Evolutionary conservation across 129 eudicot species (phyloP), one percentile per base, ranked within the genome.

Genomic region (Lactuca saligna): DNA sequence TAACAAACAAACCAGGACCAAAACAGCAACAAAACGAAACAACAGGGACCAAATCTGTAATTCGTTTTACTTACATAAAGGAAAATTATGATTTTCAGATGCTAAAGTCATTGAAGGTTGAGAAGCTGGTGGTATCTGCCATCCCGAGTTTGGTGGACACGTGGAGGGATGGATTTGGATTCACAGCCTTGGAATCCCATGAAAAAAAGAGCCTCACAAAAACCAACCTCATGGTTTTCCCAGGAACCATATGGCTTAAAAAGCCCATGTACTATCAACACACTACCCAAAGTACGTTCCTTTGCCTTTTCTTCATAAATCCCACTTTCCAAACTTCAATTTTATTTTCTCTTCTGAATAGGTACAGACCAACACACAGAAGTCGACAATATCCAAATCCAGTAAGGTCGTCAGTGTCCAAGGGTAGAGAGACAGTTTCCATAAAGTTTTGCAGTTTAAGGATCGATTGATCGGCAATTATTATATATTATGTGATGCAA

Each of bases 81-180:
- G 5, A 35, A 4, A 35, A 35, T 35, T 35, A 54, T 8, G 3
- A 44, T 58, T 0, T 85, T 51, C 58, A 93, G 99, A 83, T 89
- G 95, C 82, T 93, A 50, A 85, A 78, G 75, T 85, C 90, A 34
- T 65, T 93, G 31, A 93, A 87, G 82, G 86, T 93, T 62, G 92
- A 87, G 79, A 89, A 81, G 84, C 90, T 93, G 61, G 88, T 93
- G 17, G 73, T 93, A 75, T 85, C 99, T 46, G 99, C 95, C 50
- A 83, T 93, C 46, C 89, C 99, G 8, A 74, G 74, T 58, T 65
- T 87, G 60, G 90, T 89, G 53, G 97, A 93, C 72, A 93, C 99
- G 61, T 93, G 99, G 97, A 89, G 92, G 9, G 65, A 57, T 5
- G 90, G 99, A 8, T 93, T 93, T 76, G 99, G 99, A 64, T 93